Evolutionary conservation across 495 filamentous ascomycete genomes (phyloP).

Genomic region (Darksidea phi): DNA sequence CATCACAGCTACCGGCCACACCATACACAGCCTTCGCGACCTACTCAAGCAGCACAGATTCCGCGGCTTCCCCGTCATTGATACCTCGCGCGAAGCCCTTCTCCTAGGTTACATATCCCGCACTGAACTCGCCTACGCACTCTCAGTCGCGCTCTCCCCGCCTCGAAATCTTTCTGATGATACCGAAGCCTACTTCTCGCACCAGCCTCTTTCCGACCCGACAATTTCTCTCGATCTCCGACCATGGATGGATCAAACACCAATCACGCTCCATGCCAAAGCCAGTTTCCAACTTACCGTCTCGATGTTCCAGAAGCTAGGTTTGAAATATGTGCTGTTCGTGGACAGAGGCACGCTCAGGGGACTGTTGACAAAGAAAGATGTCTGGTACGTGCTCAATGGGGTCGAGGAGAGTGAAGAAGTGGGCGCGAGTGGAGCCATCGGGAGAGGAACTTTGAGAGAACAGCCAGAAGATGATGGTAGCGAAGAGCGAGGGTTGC

Average conservation of each 20-base stretch:
- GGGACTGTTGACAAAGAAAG: slow-evolving; percentile 93
- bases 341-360: slow-evolving; percentile 74
- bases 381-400: slow-evolving; percentile 92
- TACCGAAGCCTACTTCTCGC: slow-evolving; percentile 79
- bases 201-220: slow-evolving; percentile 78
- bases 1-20: slow-evolving; percentile 82
- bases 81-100: slow-evolving; percentile 67
- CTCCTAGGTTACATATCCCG: slow-evolving; percentile 92
- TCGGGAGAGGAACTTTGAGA: slow-evolving; percentile 19
- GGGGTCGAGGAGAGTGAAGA: slow-evolving; percentile 60
- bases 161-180: slow-evolving; percentile 61
- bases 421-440: slow-evolving; percentile 2
- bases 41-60: slow-evolving; percentile 73
- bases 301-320: slow-evolving; percentile 89
- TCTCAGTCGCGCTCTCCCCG: slow-evolving; percentile 55
- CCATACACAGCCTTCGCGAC: slow-evolving; percentile 67
- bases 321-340: slow-evolving; percentile 87
- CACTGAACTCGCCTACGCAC: slow-evolving; percentile 79
- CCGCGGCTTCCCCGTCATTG: slow-evolving; percentile 90
- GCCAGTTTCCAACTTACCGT: slow-evolving; percentile 76
- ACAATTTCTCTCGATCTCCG: slow-evolving; percentile 78
- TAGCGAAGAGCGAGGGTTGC: slow-evolving; percentile 22
- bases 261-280: slow-evolving; percentile 78
- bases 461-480: slow-evolving; percentile 14
- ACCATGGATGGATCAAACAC: slow-evolving; percentile 98